Evolutionary conservation across 768 basidiomycete genomes (phyloP), one percentile per base, ranked within the genome.

Genomic region (Auriscalpium vulgare): DNA sequence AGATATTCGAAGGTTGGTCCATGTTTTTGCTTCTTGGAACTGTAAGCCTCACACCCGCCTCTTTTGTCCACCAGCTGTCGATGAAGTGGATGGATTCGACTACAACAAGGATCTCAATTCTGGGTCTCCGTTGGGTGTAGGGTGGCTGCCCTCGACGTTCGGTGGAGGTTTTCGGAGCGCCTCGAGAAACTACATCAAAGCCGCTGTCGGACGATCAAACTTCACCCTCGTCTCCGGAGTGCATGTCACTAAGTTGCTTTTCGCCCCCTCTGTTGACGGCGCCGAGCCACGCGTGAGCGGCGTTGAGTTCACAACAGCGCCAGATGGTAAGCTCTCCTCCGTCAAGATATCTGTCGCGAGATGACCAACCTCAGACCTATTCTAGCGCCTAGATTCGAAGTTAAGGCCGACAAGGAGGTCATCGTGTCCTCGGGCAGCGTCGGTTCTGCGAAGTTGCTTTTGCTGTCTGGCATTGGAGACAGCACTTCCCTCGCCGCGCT

Each of bases 381-480:
- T 10, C 19, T 8, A 9, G 47, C 49, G 14, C 49, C 53, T 9
- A 60, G 57, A 17, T 60, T 51, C 17, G 47, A 53, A 8, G 37
- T 59, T 23, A 40, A 9, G 10, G 63, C 60, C 9, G 48, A 44
- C 34, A 62, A 60, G 11, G 66, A 66, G 34, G 66, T 66, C 35
- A 62, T 66, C 34, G 21, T 66, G 43, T 37, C 53, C 13, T 63
- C 59, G 17, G 66, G 66, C n/a, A 19, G 57, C 16, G 35, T 65
- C 51, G 62, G 56, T n/a, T 62, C 72, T 1, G 68, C 76, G 35
- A 74, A 76, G 47, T 58, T 77, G 16, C 68, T 77, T 1, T 66
- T 75, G 50, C 63, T 76, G 13, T 73, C 72, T n/a, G 76, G 76
- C 11, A 65, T 77, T 58, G 76, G 75, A 23, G 70, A 72, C 14